A percentile compares a stretch with the other conserved stretches of the same genome.
Evolutionary conservation across 768 basidiomycete genomes (phyloP).

Genomic region (Hypholoma sublateritium): DNA sequence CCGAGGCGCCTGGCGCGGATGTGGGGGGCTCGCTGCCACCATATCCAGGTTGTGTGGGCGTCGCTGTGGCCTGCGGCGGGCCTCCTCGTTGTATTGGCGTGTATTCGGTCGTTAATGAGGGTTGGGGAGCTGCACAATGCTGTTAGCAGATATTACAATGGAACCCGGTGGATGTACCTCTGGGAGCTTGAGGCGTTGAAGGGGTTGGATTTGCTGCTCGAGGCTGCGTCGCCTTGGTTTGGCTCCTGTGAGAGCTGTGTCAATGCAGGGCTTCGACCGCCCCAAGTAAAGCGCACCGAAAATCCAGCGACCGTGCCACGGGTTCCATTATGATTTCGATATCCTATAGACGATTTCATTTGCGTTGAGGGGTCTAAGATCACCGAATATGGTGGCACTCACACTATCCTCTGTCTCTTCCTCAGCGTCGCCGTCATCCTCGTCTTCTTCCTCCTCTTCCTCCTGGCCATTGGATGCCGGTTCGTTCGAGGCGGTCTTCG

Average conservation of each 20-base stretch:
- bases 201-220: conserved; percentile 13
- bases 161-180: conserved; percentile 21
- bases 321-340: conserved; percentile 92
- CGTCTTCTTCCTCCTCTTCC: conserved; percentile 35
- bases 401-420: conserved; percentile 45
- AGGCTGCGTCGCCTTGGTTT: conserved; percentile 18
- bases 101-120: conserved; percentile 80
- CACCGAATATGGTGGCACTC: conserved; percentile 22
- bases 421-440: conserved; percentile 29
- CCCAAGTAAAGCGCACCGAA: conserved; percentile 47
- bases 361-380: neutral
- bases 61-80: conserved; percentile 26
- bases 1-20: conserved; percentile 12
- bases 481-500: conserved; percentile 1
- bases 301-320: conserved; percentile 67
- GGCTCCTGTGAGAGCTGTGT: conserved; percentile 10
- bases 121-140: conserved; percentile 36
- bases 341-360: conserved; percentile 45
- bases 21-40: conserved; percentile 3
- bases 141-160: conserved; percentile 1
- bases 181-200: conserved; percentile 29
- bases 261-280: too few relatives aligned
- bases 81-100: conserved; percentile 68
- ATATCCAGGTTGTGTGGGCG: conserved; percentile 12
- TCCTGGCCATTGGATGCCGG: conserved; percentile 26